Evolutionary conservation across 1,139 yeast genomes (phyloP).

Genomic region (Kurtzmaniella quercitrusa): DNA sequence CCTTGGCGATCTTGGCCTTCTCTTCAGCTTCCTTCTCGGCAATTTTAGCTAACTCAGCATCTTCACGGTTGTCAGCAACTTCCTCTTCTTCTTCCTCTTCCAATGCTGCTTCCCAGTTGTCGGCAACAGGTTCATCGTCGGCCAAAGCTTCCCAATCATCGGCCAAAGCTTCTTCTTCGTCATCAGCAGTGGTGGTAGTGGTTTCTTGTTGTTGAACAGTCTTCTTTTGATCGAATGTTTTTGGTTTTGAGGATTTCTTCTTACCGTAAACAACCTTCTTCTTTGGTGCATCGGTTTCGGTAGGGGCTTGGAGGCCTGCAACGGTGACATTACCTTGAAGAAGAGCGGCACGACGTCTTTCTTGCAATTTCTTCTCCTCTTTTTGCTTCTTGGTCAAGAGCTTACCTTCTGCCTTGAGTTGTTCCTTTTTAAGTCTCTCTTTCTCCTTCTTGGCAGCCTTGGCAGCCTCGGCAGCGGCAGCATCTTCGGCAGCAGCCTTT

Average conservation of each 20-base stretch:
- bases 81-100: constrained; percentile 17
- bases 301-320: constrained; percentile 59
- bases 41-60: constrained; percentile 11
- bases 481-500: constrained; percentile 58
- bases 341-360: constrained; percentile 85
- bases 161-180: constrained; percentile 50
- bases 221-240: constrained; percentile 28
- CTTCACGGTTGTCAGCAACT: constrained; percentile 12
- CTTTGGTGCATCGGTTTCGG: constrained; percentile 32
- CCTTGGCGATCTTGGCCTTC: constrained; percentile 18
- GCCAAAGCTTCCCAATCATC: constrained; percentile 70
- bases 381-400: constrained; percentile 87
- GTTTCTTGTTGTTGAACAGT: constrained; percentile 3
- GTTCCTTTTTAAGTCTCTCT: constrained; percentile 74
- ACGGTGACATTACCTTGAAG: constrained; percentile 72
- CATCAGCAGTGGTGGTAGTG: constrained; percentile 16
- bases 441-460: constrained; percentile 75
- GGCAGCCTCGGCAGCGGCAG: constrained; percentile 64
- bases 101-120: constrained; percentile 45
- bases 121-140: constrained; percentile 45
- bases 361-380: constrained; percentile 83
- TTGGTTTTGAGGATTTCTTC: constrained; percentile 55
- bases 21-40: constrained; percentile 19
- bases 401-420: constrained; percentile 90
- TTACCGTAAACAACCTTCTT: constrained; percentile 74